Percentiles rank a stretch among this genome's conserved stretches.
Conservation (phyloP, 257 asterid genomes). For the Perilla frutescens region DNA sequence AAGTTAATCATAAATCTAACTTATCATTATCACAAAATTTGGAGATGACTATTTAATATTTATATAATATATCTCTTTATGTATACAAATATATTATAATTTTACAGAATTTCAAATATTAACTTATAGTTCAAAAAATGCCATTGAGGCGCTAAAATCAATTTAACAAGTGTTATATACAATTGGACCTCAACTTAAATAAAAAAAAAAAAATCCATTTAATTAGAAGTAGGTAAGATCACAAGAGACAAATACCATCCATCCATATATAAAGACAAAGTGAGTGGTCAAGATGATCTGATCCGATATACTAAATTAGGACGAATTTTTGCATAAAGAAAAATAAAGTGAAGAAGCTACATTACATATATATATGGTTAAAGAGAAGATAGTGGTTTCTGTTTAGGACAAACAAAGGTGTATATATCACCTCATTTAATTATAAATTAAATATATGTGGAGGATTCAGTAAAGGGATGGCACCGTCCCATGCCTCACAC, state of each 20-base stretch:
- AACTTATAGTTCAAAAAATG: too few relatives aligned
- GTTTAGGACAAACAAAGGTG: constrained; percentile 5
- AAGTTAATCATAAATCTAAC: too few relatives aligned
- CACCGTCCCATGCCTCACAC: constrained; percentile 22
- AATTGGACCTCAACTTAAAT: background rate
- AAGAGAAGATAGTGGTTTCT: constrained; percentile 19
- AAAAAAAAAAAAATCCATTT: background rate
- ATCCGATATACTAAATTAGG: background rate
- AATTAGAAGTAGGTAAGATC: background rate
- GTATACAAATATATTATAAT: too few relatives aligned
- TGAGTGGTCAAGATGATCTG: constrained; percentile 20
- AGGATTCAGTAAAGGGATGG: background rate
- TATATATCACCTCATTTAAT: background rate
- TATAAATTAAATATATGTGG: background rate
- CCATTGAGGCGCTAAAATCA: too few relatives aligned
- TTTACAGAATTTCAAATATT: too few relatives aligned
- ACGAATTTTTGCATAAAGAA: background rate
- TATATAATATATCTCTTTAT: too few relatives aligned
- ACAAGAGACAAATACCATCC: constrained; percentile 13
- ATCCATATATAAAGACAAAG: constrained; percentile 13
- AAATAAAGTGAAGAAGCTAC: background rate
- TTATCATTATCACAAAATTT: too few relatives aligned
- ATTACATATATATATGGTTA: background rate
- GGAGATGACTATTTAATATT: too few relatives aligned
- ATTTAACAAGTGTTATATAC: too few relatives aligned